A percentile compares a stretch with the other conserved stretches of the same genome.
Conservation (phyloP, 2,329 filamentous ascomycete species). For the Aspergillus unguis region DNA sequence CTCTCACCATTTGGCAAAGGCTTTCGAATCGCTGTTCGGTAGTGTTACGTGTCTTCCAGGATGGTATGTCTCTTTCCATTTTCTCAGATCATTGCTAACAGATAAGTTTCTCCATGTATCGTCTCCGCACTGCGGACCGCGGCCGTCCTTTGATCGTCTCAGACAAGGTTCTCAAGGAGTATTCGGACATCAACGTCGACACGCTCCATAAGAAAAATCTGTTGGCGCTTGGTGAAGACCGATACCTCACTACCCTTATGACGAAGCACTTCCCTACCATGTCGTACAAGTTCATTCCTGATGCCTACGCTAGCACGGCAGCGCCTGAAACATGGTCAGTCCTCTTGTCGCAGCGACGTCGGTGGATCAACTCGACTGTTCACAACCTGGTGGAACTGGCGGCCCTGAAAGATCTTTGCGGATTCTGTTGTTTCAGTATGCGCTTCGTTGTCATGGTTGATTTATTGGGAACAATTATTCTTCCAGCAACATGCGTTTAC, state of each 20-base stretch:
- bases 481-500: constrained; percentile 84
- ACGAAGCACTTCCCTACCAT: constrained; percentile 94
- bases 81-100: not conserved
- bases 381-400: constrained; percentile 93
- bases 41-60: constrained; percentile 98
- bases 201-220: constrained; percentile 95
- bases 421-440: constrained; percentile 99
- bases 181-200: constrained; percentile 83
- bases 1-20: constrained; percentile 93
- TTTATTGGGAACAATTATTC: constrained; percentile 85
- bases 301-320: constrained; percentile 89
- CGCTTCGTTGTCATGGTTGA: constrained; percentile 94
- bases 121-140: constrained; percentile 86
- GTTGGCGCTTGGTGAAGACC: constrained; percentile 90
- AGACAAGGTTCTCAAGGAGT: constrained; percentile 81
- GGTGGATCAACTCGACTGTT: constrained; percentile 99
- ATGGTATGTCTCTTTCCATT: constrained; percentile 68
- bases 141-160: constrained; percentile 93
- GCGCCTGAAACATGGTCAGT: constrained; percentile 94
- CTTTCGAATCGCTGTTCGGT: constrained; percentile 95
- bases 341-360: constrained; percentile 91
- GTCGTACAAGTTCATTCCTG: constrained; percentile 93
- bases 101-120: constrained; percentile 95
- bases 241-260: constrained; percentile 95
- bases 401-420: constrained; percentile 87